Evolutionary conservation across 306 rosid species (phyloP), one percentile per base, ranked within the genome.

Genomic region (Trifolium pratense): DNA sequence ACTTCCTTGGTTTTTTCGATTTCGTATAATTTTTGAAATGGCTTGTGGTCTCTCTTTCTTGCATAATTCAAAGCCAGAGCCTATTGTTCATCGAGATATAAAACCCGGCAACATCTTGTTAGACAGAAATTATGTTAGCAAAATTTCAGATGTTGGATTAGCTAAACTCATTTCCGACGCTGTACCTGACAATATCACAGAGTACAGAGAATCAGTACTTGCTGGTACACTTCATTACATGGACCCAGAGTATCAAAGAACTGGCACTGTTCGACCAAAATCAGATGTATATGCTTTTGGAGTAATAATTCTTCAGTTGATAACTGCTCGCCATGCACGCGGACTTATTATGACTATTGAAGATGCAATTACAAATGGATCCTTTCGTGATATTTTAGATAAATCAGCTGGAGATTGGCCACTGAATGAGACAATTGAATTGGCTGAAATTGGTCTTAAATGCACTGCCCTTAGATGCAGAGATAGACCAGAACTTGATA

Each of bases 241-340:
- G 97, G 98, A 94, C 79, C 98, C 98, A 16, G 98, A 94, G 84
- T 94, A 94, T 87, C 92, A 88, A 77, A 91, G 97, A 80, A 91
- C 98, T 1, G 97, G 97, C 46, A 94, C 98, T 0, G 56, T 94
- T 65, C 80, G 98, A 25, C 96, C 98, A 8, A 94, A 94, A 86
- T 94, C 98, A 39, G 98, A 94, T 83, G 63, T 89, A 49, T 94
- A 88, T 45, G 97, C 96, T n/a, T 82, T 89, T 70, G 98, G 97
- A 66, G 70, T 94, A 51, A 83, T 90, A 80, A 65, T 80, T 76
- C 96, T 94, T 55, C 97, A 94, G 76, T 20, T 91, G 84, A 70
- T 94, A 77, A 87, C 97, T 32, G 86, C 74, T 34, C 84, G 87
- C 20, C 88, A 78, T 17, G 97, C 98, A 18, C 87, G 83, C 10